Evolutionary conservation across 2,329 filamentous ascomycete species (phyloP).

Genomic region (Phialophora chinensis): DNA sequence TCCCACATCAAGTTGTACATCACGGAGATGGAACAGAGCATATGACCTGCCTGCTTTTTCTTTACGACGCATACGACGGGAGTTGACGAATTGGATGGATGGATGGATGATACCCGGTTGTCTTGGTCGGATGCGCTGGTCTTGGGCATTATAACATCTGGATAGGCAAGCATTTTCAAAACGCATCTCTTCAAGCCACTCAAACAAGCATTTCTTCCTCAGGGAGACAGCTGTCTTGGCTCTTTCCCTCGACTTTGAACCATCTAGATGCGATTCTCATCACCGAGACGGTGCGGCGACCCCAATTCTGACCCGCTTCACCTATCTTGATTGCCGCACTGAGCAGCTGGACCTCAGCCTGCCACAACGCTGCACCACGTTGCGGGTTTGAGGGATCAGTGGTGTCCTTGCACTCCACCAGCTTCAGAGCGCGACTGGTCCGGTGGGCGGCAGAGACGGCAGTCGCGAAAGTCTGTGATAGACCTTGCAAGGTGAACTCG

Average conservation of each 20-base stretch:
- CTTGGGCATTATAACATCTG: conserved; percentile 14
- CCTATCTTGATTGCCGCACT: conserved; percentile 60
- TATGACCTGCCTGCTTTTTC: conserved; percentile 47
- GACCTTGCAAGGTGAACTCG: conserved; percentile 56
- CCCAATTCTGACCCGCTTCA: conserved; percentile 61
- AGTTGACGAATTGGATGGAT: conserved; percentile 18
- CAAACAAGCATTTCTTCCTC: conserved; percentile 30
- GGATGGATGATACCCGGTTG: conserved; percentile 48
- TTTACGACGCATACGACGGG: conserved; percentile 31
- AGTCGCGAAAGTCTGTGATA: conserved; percentile 53
- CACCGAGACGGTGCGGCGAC: conserved; percentile 64
- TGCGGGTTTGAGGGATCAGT: conserved; percentile 42
- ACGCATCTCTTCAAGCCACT: conserved; percentile 5
- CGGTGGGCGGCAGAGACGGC: conserved; percentile 48
- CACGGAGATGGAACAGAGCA: conserved; percentile 95
- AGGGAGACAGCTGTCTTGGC: conserved; percentile 25
- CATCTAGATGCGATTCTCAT: conserved; percentile 67
- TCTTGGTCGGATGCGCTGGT: conserved; percentile 7
- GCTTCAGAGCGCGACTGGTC: conserved; percentile 43
- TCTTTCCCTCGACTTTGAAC: conserved; percentile 63
- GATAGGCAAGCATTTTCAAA: conserved; percentile 5
- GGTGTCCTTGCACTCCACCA: conserved; percentile 51
- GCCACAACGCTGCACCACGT: conserved; percentile 48
- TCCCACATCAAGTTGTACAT: conserved; percentile 97
- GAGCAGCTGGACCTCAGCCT: conserved; percentile 66